Conservation (phyloP, 768 basidiomycete genomes). For the Suillus variegatus region DNA sequence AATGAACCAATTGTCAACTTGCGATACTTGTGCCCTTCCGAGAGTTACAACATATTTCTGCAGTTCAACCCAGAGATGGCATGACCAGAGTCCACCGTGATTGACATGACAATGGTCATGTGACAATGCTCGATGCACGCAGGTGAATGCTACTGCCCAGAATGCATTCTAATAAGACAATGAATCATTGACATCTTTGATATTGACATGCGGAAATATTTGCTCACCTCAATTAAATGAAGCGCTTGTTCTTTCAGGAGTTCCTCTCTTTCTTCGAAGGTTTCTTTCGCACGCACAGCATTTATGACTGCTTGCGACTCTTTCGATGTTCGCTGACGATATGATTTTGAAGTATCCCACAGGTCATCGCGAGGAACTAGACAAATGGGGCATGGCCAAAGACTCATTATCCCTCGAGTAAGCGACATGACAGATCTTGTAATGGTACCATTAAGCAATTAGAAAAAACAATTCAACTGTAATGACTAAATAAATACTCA, state of each 20-base stretch:
- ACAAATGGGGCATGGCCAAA: conserved; percentile 39
- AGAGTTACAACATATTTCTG: conserved; percentile 16
- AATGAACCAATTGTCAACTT: neutral
- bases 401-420: conserved; percentile 26
- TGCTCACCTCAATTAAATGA: conserved; percentile 17
- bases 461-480: neutral
- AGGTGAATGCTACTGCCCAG: conserved; percentile 32
- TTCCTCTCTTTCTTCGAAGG: conserved; percentile 18
- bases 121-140: conserved; percentile 33
- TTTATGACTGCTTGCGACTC: conserved; percentile 1
- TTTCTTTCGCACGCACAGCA: conserved; percentile 18
- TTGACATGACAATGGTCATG: conserved; percentile 44
- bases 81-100: conserved; percentile 31
- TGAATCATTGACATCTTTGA: neutral
- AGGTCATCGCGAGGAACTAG: conserved; percentile 31
- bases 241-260: conserved; percentile 17
- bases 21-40: neutral
- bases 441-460: neutral
- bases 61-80: conserved; percentile 33
- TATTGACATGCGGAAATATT: neutral
- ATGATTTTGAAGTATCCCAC: conserved; percentile 6
- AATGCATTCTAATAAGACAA: conserved; percentile 29
- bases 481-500: conserved; percentile 22
- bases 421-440: conserved; percentile 37
- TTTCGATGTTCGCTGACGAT: conserved; percentile 19